A percentile compares a stretch with the other conserved stretches of the same genome.
Conservation (phyloP, 2,329 filamentous ascomycete genomes). For the Davidsoniella virescens region DNA sequence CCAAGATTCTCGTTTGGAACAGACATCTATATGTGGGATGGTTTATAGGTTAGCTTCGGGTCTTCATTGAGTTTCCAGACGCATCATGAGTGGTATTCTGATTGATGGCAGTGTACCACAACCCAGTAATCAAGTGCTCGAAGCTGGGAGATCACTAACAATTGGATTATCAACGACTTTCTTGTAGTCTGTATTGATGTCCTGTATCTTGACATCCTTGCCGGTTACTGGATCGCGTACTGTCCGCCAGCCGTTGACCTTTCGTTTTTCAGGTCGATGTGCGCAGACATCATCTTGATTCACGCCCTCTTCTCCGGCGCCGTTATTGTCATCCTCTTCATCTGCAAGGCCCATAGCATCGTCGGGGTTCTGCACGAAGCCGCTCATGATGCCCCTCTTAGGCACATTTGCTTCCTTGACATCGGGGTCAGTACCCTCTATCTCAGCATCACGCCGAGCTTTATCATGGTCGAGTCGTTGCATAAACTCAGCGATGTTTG, state of each 20-base stretch:
- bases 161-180: conserved; percentile 55
- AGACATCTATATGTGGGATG: conserved; percentile 38
- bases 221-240: conserved; percentile 86
- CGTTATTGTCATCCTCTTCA: not conserved
- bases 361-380: conserved; percentile 22
- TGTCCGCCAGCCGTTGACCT: conserved; percentile 42
- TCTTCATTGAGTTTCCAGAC: no score
- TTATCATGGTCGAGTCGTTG: conserved; percentile 66
- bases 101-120: no score
- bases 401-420: not conserved
- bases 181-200: conserved; percentile 54
- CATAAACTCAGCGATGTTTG: conserved; percentile 74
- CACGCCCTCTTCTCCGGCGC: conserved; percentile 19
- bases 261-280: conserved; percentile 21
- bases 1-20: conserved; percentile 81
- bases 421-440: conserved; percentile 38
- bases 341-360: conserved; percentile 1
- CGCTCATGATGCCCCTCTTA: not conserved
- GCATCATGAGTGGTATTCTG: not conserved
- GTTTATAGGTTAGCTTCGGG: not conserved
- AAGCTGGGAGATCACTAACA: conserved; percentile 24
- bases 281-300: conserved; percentile 7
- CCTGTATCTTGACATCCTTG: conserved; percentile 69
- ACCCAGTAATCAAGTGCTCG: not conserved
- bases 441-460: conserved; percentile 51